Evolutionary conservation across 2,329 filamentous ascomycete species (phyloP).

Genomic region (Aspergillus cejpii): DNA sequence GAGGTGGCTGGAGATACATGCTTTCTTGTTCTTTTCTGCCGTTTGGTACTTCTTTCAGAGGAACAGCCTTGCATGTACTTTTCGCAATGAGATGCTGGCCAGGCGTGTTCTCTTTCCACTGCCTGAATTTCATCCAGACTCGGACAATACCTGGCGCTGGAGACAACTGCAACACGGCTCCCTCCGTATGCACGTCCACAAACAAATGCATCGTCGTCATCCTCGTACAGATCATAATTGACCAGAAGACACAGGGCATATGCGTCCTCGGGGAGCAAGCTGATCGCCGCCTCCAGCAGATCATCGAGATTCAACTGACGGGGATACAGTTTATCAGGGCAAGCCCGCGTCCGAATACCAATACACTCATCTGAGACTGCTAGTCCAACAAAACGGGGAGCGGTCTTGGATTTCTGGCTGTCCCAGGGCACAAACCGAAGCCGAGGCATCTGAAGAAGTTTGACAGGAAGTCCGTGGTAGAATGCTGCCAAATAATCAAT

Average conservation of each 20-base stretch:
- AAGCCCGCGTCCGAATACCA: constrained; percentile 48
- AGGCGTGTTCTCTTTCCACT: constrained; percentile 49
- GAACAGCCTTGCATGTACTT: constrained; percentile 7
- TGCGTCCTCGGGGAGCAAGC: constrained; percentile 51
- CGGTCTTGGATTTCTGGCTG: constrained; percentile 7
- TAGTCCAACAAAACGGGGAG: constrained; percentile 44
- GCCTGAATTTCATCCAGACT: constrained; percentile 39
- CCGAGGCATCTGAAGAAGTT: constrained; percentile 31
- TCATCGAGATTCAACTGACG: constrained; percentile 52
- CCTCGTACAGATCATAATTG: constrained; percentile 59
- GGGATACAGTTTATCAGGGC: constrained; percentile 43
- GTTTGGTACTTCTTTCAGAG: constrained; percentile 5
- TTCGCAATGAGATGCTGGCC: constrained; percentile 59
- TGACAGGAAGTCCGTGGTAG: constrained; percentile 52
- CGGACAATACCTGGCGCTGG: constrained; percentile 57
- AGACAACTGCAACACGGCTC: constrained; percentile 57
- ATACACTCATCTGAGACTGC: constrained; percentile 33
- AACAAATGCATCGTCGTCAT: constrained; percentile 59
- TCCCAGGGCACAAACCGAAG: constrained; percentile 49
- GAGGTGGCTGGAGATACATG: not conserved
- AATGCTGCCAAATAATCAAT: constrained; percentile 44
- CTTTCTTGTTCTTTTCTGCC: not conserved
- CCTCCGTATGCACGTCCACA: constrained; percentile 62
- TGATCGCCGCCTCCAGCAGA: constrained; percentile 52
- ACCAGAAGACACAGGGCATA: constrained; percentile 53